A percentile compares a stretch with the other conserved stretches of the same genome.
Evolutionary conservation across 352 stramenopile genomes (phyloP).

Genomic region (Thraustotheca clavata): DNA sequence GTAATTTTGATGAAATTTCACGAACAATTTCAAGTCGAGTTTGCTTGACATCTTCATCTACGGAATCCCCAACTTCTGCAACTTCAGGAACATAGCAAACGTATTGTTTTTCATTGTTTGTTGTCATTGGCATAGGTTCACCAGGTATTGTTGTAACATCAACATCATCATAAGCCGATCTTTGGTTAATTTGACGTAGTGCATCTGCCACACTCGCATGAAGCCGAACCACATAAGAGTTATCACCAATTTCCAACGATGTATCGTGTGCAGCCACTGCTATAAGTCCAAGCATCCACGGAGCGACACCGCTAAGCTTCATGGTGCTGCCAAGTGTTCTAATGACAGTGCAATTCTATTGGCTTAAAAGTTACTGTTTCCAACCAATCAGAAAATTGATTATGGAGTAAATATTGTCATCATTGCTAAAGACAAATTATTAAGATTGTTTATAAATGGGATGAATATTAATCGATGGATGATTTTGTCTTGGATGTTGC

Average conservation of each 20-base stretch:
- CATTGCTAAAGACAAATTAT: background rate
- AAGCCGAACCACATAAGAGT: slow-evolving; percentile 16
- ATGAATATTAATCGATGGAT: slow-evolving; percentile 58
- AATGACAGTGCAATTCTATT: background rate
- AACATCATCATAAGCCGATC: background rate
- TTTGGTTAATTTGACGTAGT: background rate
- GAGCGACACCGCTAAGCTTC: background rate
- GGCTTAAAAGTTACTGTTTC: background rate
- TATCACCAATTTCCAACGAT: background rate
- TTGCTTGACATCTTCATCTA: background rate
- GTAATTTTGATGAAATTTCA: slow-evolving; percentile 43
- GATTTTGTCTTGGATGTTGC: slow-evolving; percentile 45
- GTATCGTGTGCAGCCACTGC: background rate
- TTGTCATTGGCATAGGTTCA: slow-evolving; percentile 18
- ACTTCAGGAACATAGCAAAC: slow-evolving; percentile 9
- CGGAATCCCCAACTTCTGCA: background rate
- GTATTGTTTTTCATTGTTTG: slow-evolving; percentile 20
- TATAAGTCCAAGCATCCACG: background rate
- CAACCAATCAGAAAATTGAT: background rate
- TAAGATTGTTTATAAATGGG: slow-evolving; percentile 15
- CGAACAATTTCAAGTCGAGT: slow-evolving; percentile 38
- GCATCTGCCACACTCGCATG: slow-evolving; percentile 2
- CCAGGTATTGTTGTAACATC: background rate
- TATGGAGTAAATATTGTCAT: background rate
- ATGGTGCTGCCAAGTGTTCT: slow-evolving; percentile 5